Evolutionary conservation across 2,329 filamentous ascomycete species (phyloP).

Genomic region (Ascochyta lentis): DNA sequence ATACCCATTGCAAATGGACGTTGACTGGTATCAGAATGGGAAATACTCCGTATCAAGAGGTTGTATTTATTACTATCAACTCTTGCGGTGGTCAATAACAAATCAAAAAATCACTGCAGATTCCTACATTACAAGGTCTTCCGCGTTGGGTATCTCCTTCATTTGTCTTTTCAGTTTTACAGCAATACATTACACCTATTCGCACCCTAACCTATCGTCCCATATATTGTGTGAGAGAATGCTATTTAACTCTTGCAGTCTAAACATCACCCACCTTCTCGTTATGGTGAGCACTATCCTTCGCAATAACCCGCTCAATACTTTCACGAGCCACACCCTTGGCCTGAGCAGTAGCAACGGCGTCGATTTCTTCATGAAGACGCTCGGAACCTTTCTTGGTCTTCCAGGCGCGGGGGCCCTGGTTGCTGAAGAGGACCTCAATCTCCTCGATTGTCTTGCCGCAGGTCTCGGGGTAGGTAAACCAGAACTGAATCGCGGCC

Average conservation of each 20-base stretch:
- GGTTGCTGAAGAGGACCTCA: conserved; percentile 42
- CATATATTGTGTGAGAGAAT: background rate
- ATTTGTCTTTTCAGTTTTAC: no score
- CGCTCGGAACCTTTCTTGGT: conserved; percentile 46
- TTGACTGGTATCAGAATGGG: no score
- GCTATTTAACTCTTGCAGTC: background rate
- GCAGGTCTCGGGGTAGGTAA: conserved; percentile 53
- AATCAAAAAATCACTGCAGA: no score
- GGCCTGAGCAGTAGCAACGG: conserved; percentile 30
- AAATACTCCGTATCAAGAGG: no score
- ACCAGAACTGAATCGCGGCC: conserved; percentile 55
- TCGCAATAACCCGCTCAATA: conserved; percentile 26
- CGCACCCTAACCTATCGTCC: background rate
- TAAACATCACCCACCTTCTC: conserved; percentile 5
- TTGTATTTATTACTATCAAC: no score
- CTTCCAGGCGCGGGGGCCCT: conserved; percentile 46
- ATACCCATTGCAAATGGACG: no score
- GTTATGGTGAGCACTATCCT: background rate
- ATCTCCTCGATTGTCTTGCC: conserved; percentile 49
- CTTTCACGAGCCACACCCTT: conserved; percentile 34
- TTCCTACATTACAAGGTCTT: no score
- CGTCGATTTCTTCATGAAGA: conserved; percentile 38
- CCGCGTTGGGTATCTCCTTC: no score
- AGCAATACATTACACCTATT: no score
- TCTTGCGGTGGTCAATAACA: no score